Conservation (phyloP, 106 monocot genomes). For the Platanthera guangdongensis region DNA sequence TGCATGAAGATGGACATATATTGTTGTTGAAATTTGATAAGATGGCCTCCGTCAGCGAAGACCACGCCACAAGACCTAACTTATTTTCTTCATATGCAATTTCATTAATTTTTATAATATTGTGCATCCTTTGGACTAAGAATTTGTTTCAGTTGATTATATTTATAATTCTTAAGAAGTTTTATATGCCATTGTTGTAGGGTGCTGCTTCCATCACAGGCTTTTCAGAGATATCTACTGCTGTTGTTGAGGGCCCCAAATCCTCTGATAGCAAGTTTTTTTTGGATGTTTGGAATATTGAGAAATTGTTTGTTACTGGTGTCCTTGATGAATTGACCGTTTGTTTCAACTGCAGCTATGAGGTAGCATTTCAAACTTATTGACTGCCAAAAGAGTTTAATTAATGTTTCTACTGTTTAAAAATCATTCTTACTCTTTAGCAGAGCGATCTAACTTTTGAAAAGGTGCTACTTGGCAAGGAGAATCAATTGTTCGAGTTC, state of each 20-base stretch:
- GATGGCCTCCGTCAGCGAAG: no score
- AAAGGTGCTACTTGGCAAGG: conserved; percentile 54
- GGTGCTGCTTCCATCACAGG: conserved; percentile 56
- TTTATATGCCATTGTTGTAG: conserved; percentile 33
- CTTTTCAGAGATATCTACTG: conserved; percentile 40
- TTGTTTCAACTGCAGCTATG: conserved; percentile 59
- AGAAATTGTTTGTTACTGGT: conserved; percentile 87
- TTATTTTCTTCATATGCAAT: not conserved
- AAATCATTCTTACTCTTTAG: conserved; percentile 3
- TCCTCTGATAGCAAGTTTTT: conserved; percentile 14
- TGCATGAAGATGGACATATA: no score
- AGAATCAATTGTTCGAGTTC: conserved; percentile 76
- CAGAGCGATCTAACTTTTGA: conserved; percentile 56
- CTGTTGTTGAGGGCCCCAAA: conserved; percentile 10
- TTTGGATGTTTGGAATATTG: conserved; percentile 24
- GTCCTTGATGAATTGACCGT: conserved; percentile 86
- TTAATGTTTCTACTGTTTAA: not conserved
- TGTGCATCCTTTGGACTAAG: no score
- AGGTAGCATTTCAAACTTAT: conserved; percentile 31
- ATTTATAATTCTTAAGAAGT: not conserved
- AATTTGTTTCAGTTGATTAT: not conserved
- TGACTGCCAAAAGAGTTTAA: not conserved
- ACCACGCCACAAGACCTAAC: not conserved
- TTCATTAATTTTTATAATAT: no score
- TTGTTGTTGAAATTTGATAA: no score